phyloP scores from a whole-genome alignment of 805 yeast genomes.

The Suhomyces xylopsoci region DNA sequence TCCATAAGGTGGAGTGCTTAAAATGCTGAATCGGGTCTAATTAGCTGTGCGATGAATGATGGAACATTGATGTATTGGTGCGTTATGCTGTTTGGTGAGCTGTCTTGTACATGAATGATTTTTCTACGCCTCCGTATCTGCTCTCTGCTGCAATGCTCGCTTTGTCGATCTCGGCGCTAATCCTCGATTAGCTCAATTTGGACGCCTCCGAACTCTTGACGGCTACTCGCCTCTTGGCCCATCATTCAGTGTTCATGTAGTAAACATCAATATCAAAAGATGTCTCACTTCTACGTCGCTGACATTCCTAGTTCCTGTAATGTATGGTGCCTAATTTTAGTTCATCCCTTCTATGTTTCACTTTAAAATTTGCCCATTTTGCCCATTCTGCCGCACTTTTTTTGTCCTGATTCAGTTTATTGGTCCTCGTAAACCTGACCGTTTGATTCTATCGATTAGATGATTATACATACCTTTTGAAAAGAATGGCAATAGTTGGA shows the following conservation, averaged over 20 bases:
- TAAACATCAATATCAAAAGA: too few relatives aligned
- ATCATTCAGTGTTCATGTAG: not conserved
- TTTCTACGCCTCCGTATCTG: not conserved
- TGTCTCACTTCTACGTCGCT: not conserved
- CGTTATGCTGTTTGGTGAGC: too few relatives aligned
- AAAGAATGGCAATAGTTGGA: constrained; percentile 5
- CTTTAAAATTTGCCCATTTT: not conserved
- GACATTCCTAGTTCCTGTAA: not conserved
- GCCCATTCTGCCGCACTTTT: not conserved
- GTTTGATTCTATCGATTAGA: not conserved
- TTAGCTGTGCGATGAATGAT: not conserved
- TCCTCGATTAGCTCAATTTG: too few relatives aligned
- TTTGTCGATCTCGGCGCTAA: too few relatives aligned
- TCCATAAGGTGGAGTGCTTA: not conserved
- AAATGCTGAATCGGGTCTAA: not conserved
- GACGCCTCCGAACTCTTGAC: not conserved
- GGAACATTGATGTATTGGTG: not conserved
- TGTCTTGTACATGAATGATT: not conserved
- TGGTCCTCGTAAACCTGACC: not conserved
- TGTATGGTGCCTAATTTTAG: not conserved
- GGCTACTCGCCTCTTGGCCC: not conserved
- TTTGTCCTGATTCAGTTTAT: not conserved
- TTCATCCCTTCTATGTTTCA: not conserved
- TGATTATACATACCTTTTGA: not conserved
- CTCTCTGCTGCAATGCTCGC: not conserved